Evolutionary conservation across 345 rosid species (phyloP), one percentile per base, ranked within the genome.

Genomic region (Atalantia buxifolia): DNA sequence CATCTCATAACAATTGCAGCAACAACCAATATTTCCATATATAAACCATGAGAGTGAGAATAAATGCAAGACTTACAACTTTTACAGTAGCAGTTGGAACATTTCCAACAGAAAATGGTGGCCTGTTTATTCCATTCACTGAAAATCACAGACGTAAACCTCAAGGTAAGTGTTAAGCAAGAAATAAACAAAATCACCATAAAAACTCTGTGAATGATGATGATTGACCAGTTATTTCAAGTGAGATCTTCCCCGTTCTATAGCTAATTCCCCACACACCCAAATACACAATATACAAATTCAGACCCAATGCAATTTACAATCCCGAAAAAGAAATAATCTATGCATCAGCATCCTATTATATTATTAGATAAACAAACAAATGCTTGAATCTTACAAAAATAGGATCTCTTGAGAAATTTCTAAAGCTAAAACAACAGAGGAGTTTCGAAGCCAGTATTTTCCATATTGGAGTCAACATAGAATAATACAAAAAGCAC

Each of bases 61-160:
- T 27, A 67, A 81, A 74, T 61, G 63, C 56, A 45, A 80, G 69
- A 79, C 99, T 89, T 88, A 93, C 99, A 78, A 92, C 92, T 95
- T 95, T 95, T 78, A 93, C 94, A 76, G 92, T 92, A 74, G 97
- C 90, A 67, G 89, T 78, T 25, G 99, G 93, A 76, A 87, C 89
- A 84, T 85, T 88, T 78, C 90, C 98, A 70, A 57, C 93, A 71
- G 98, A 87, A 84, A 89, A 83, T 75, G 94, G 81, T 81, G 86
- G 94, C 70, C 92, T 89, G 81, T 78, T 93, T 83, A 86, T 76
- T 80, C 97, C 98, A 85, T 87, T 92, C 80, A 79, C 97, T 92
- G 81, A 79, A 85, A 85, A 76, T 45, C 36, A 79, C 25, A 77
- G 42, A 78, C 75, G 66, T 62, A 74, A 79, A 72, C 48, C 18